Percentiles rank a stretch among this genome's conserved stretches.
Evolutionary conservation across 352 stramenopile genomes (phyloP).

Genomic region (Achlya hypogyna): DNA sequence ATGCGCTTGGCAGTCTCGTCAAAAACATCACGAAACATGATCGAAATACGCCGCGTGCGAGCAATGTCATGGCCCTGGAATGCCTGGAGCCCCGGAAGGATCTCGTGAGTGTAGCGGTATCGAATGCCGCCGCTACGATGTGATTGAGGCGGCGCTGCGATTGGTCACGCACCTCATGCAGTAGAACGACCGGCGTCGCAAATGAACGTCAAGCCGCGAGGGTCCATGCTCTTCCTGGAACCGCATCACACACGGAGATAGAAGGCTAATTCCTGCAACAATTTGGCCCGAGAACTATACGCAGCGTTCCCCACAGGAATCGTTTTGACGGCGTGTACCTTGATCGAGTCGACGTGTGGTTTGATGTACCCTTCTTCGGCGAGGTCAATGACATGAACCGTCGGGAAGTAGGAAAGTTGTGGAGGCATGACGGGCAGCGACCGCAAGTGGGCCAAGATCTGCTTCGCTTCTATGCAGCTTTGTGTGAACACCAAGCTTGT

Average conservation of each 20-base stretch:
- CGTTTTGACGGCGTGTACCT: conserved; percentile 26
- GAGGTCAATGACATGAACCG: conserved; percentile 77
- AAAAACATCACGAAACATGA: conserved; percentile 69
- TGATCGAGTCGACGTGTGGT: conserved; percentile 79
- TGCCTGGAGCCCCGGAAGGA: conserved; percentile 49
- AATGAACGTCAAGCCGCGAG: conserved; percentile 51
- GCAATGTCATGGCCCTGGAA: conserved; percentile 53
- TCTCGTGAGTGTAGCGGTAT: conserved; percentile 83
- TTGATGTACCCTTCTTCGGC: conserved; percentile 77
- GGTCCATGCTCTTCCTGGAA: conserved; percentile 74
- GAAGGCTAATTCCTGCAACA: conserved; percentile 60
- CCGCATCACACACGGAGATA: conserved; percentile 76
- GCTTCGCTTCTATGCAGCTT: conserved; percentile 34
- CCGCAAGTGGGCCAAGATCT: conserved; percentile 61
- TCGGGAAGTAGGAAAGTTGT: conserved; percentile 55
- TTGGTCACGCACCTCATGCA: conserved; percentile 67
- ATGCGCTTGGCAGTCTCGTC: background rate
- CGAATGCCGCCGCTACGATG: conserved; percentile 47
- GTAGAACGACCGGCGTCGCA: conserved; percentile 75
- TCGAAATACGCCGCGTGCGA: conserved; percentile 70
- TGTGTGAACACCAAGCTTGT: background rate
- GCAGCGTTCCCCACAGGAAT: background rate
- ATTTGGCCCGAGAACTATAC: conserved; percentile 64
- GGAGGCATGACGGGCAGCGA: conserved; percentile 44
- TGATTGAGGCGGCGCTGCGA: background rate